Percentiles rank a stretch among this genome's conserved stretches.
phyloP scores from a whole-genome alignment of 768 basidiomycete genomes.

The Pleurotus eryngii region DNA sequence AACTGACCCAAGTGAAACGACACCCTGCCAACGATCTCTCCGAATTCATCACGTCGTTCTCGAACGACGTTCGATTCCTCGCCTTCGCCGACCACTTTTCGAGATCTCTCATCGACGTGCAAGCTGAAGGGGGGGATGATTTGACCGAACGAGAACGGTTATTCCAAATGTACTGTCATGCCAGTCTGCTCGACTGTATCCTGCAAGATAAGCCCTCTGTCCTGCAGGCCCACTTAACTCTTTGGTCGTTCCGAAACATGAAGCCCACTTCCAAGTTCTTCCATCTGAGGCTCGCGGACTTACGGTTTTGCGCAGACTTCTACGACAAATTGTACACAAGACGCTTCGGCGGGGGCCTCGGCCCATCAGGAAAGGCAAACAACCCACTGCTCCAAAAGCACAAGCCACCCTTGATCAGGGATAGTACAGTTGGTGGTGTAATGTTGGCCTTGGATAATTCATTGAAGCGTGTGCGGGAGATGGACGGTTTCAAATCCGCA shows the following conservation, averaged over 20 bases:
- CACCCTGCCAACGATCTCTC: slow-evolving; percentile 74
- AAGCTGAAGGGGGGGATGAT: slow-evolving; percentile 41
- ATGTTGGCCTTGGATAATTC: slow-evolving; percentile 59
- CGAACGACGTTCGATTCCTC: slow-evolving; percentile 75
- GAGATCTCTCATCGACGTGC: slow-evolving; percentile 22
- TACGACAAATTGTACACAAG: slow-evolving; percentile 73
- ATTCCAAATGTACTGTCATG: slow-evolving; percentile 73
- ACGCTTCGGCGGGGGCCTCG: slow-evolving; percentile 69
- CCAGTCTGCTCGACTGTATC: slow-evolving; percentile 79
- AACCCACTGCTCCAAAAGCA: neutral
- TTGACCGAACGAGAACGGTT: slow-evolving; percentile 53
- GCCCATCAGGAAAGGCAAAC: slow-evolving; percentile 33
- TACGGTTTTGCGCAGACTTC: slow-evolving; percentile 73
- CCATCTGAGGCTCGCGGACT: slow-evolving; percentile 67
- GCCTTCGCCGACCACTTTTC: slow-evolving; percentile 81
- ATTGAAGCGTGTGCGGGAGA: slow-evolving; percentile 43
- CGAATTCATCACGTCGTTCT: slow-evolving; percentile 85
- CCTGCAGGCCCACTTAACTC: slow-evolving; percentile 67
- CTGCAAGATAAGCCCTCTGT: slow-evolving; percentile 87
- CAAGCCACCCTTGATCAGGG: slow-evolving; percentile 67
- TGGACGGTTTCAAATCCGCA: slow-evolving; percentile 32
- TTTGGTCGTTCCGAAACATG: slow-evolving; percentile 69
- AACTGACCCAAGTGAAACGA: slow-evolving; percentile 59
- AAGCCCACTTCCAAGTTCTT: slow-evolving; percentile 55
- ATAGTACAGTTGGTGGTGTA: slow-evolving; percentile 66